phyloP scores from a whole-genome alignment of 2,329 filamentous ascomycete genomes.

The Neopestalotiopsis clavispora region DNA sequence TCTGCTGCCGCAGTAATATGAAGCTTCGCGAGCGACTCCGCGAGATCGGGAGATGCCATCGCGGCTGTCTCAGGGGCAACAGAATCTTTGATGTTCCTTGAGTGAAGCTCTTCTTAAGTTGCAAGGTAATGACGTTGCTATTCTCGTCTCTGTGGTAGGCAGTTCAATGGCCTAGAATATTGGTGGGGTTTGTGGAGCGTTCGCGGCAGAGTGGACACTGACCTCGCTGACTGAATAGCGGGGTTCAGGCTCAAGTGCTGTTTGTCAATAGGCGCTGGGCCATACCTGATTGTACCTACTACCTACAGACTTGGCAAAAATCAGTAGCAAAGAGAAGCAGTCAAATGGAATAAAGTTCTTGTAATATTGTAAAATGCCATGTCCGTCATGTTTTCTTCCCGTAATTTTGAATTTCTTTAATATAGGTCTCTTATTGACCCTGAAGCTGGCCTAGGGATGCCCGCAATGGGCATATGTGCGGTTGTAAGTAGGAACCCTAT shows the following conservation, averaged over 20 bases:
- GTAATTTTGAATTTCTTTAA: too few species aligned
- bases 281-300: too few species aligned
- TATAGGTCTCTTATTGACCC: too few species aligned
- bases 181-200: slow-evolving; percentile 14
- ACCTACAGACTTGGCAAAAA: too few species aligned
- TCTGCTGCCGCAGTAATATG: slow-evolving; percentile 42
- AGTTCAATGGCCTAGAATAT: slow-evolving; percentile 1
- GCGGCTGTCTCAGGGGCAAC: background rate
- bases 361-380: too few species aligned
- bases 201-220: background rate
- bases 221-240: background rate
- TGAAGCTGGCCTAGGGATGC: too few species aligned
- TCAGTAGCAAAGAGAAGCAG: too few species aligned
- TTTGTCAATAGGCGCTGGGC: too few species aligned
- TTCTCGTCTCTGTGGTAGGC: slow-evolving; percentile 12
- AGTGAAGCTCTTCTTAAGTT: background rate
- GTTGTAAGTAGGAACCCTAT: too few species aligned
- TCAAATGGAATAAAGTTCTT: too few species aligned
- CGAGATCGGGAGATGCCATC: slow-evolving; percentile 38
- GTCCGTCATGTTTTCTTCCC: too few species aligned
- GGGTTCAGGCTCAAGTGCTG: background rate
- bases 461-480: too few species aligned
- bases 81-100: background rate
- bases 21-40: slow-evolving; percentile 56
- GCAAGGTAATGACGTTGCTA: slow-evolving; percentile 13